Base-by-base conservation (phyloP, 441 rosid genomes). In the Euphorbia schlechtendalii region DNA sequence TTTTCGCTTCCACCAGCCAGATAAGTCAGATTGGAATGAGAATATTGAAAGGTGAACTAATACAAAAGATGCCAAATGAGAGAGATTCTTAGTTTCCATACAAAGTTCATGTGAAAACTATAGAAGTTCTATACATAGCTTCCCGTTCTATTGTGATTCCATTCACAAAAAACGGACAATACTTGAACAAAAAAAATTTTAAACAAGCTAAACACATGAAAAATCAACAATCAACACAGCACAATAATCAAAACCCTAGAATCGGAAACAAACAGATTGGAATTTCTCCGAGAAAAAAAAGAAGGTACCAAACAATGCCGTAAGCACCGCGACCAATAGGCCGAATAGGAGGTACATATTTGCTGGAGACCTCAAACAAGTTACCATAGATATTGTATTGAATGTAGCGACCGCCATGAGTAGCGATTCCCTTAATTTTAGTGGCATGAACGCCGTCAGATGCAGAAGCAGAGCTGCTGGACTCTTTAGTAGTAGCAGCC, bases 311-410 rank as follows among this genome's bases (percentile, higher is more conserved):
- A 67, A 90, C 95, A 77, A 88, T 84, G 36, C 98, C 96, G 66
- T 74, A 80, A 53, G 97, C 88, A 40, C 99, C 99, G 58, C 97
- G 73, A 24, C 95, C 97, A 55, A 93, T 81, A 15, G 96, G 92
- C 21, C 97, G 86, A 76, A 90, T 81, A 4, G 96, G 97, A 58
- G 95, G 95, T 21, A 84, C 88, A 66, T 93, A 93, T 80, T 88
- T 93, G 61, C 82, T 79, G 12, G 97, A 83, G 28, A 93, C 95
- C 77, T 90, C 94, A 41, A 92, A 92, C 70, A 88, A 68, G 86
- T 82, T 90, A 20, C 97, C 98, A 46, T 72, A 80, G 11, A 90
- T 91, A 78, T 85, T 88, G 67, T 93, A 86, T 59, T 90, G 90
- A 12, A 83, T 83, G 69, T 93, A 90, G 56, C 88, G 81, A 45